Conservation (phyloP, 83 land plant genomes). For the Picea abies region DNA sequence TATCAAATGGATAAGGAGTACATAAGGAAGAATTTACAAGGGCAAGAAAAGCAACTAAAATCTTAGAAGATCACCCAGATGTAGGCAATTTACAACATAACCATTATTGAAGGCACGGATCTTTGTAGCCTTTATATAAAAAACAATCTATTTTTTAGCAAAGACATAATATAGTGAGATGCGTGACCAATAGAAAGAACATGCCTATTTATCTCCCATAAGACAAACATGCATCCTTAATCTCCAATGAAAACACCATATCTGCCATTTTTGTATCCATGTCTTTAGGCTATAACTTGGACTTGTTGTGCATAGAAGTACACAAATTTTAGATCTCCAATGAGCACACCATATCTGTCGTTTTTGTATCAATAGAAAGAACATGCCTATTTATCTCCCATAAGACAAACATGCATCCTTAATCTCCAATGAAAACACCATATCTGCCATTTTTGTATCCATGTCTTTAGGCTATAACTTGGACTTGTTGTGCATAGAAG, state of each 20-base stretch:
- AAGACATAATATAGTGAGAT: not conserved
- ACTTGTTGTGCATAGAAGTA: conserved; percentile 27
- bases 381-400: conserved; percentile 51
- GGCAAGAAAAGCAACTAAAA: no score
- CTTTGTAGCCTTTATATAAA: not conserved
- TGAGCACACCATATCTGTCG: no score
- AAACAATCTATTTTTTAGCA: not conserved
- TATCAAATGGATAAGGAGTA: no score
- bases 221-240: conserved; percentile 82
- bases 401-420: conserved; percentile 85
- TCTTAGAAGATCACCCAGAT: not conserved
- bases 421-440: conserved; percentile 83
- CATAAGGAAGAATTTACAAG: no score
- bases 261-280: conserved; percentile 64
- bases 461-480: conserved; percentile 31
- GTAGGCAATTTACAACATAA: not conserved
- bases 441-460: conserved; percentile 64
- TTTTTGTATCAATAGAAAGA: not conserved
- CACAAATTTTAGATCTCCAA: not conserved
- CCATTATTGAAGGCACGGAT: not conserved
- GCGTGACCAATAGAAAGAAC: not conserved
- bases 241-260: conserved; percentile 79
- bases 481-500: conserved; percentile 28
- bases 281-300: conserved; percentile 30
- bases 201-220: conserved; percentile 62